A percentile compares a stretch with the other conserved stretches of the same genome.
Conservation (phyloP, 768 basidiomycete genomes). For the Trametes cubensis region DNA sequence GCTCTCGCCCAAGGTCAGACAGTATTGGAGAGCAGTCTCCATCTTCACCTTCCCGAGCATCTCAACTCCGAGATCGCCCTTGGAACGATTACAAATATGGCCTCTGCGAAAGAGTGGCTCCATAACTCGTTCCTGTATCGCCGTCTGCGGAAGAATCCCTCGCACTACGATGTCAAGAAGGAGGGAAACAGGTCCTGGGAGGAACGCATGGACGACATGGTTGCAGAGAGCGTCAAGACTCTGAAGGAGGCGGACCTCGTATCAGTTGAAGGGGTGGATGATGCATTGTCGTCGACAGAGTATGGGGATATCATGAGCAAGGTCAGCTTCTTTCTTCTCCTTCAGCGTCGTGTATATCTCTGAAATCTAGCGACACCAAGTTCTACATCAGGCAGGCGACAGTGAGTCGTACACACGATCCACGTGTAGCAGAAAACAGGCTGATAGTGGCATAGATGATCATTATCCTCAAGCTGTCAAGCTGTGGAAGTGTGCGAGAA, state of each 20-base stretch:
- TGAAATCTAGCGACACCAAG: conserved; percentile 38
- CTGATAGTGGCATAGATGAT: conserved; percentile 54
- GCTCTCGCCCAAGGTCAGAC: conserved; percentile 70
- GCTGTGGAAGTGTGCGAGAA: conserved; percentile 59
- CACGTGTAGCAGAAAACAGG: background rate
- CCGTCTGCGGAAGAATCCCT: conserved; percentile 82
- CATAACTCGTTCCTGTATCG: conserved; percentile 84
- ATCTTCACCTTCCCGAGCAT: conserved; percentile 84
- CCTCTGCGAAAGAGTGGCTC: conserved; percentile 81
- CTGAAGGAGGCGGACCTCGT: conserved; percentile 67
- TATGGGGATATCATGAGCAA: conserved; percentile 89
- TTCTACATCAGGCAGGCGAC: conserved; percentile 76
- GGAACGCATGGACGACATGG: conserved; percentile 70
- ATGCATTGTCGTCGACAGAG: conserved; percentile 60
- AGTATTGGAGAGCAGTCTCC: conserved; percentile 83
- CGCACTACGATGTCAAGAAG: conserved; percentile 69
- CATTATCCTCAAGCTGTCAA: conserved; percentile 60
- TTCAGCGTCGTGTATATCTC: background rate
- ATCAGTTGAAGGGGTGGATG: conserved; percentile 43
- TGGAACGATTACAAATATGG: conserved; percentile 72
- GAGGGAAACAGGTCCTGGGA: conserved; percentile 63
- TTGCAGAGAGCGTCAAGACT: conserved; percentile 62
- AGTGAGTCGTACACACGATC: conserved; percentile 39
- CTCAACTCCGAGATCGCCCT: conserved; percentile 93
- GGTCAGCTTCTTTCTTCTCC: conserved; percentile 41